Conservation (phyloP, 1,284 basidiomycete species). For the Afroboletus lepidellus region DNA sequence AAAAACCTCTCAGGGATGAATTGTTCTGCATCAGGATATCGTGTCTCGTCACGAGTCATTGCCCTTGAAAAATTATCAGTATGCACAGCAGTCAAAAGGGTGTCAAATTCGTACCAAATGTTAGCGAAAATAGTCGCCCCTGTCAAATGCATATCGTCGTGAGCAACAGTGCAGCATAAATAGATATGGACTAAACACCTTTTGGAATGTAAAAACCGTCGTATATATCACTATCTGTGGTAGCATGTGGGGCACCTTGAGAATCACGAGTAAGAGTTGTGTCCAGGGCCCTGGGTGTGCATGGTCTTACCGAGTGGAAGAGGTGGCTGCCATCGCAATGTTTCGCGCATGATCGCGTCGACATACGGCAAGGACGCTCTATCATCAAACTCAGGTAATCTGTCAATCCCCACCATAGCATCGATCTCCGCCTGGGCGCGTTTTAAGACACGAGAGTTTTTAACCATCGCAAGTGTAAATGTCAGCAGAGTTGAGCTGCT, state of each 20-base stretch:
- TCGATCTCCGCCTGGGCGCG: conserved; percentile 43
- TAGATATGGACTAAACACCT: conserved; percentile 14
- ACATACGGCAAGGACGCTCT: conserved; percentile 38
- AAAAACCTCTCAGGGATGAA: conserved; percentile 30
- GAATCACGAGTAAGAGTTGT: background rate
- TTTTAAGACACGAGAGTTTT: conserved; percentile 20
- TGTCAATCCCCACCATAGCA: conserved; percentile 33
- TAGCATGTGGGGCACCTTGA: conserved; percentile 20
- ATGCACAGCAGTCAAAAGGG: background rate
- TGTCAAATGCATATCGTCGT: background rate
- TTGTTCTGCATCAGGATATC: conserved; percentile 17
- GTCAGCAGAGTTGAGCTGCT: background rate
- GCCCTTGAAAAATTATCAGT: conserved; percentile 18
- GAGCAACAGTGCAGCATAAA: background rate
- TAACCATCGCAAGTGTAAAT: no score
- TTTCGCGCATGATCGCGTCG: conserved; percentile 41
- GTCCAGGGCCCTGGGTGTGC: background rate
- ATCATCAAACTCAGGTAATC: conserved; percentile 43
- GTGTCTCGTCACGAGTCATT: conserved; percentile 21
- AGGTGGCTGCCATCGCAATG: conserved; percentile 28
- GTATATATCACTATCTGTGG: conserved; percentile 23
- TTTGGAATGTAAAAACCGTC: conserved; percentile 29
- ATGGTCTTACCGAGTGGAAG: conserved; percentile 22
- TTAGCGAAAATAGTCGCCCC: conserved; percentile 25
- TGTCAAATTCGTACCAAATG: conserved; percentile 15